phyloP scores from a whole-genome alignment of 495 filamentous ascomycete species.

The Astrocystis sublimbata region DNA sequence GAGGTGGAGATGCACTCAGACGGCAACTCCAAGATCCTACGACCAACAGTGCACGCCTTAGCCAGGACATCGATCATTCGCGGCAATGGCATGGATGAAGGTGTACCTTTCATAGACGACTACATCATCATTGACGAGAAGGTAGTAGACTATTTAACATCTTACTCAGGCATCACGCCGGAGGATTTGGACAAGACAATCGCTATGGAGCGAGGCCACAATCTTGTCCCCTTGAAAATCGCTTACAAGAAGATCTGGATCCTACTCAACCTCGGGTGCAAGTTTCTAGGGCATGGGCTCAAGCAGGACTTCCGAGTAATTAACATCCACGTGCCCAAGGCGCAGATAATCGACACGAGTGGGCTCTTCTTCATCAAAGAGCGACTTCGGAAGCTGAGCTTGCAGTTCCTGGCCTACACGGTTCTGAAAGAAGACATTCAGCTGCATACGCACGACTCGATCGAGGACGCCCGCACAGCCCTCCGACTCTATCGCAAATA shows the following conservation, averaged over 20 bases:
- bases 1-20: constrained; percentile 93
- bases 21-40: constrained; percentile 79
- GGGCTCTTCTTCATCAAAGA: constrained; percentile 76
- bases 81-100: constrained; percentile 71
- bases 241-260: constrained; percentile 99
- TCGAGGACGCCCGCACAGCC: constrained; percentile 90
- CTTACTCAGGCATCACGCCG: constrained; percentile 83
- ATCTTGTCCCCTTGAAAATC: constrained; percentile 80
- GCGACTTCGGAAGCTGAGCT: constrained; percentile 71
- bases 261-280: constrained; percentile 87
- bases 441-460: constrained; percentile 82
- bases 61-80: constrained; percentile 87
- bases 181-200: constrained; percentile 76
- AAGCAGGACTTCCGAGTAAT: constrained; percentile 94
- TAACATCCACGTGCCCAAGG: constrained; percentile 92
- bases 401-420: constrained; percentile 85
- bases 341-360: constrained; percentile 90
- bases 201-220: constrained; percentile 61
- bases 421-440: constrained; percentile 92
- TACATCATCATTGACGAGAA: constrained; percentile 89
- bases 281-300: constrained; percentile 91
- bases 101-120: constrained; percentile 91
- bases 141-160: constrained; percentile 94
- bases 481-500: constrained; percentile 89
- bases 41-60: constrained; percentile 79